phyloP scores from a whole-genome alignment of 495 filamentous ascomycete genomes.

The Xylaria palmicola region DNA sequence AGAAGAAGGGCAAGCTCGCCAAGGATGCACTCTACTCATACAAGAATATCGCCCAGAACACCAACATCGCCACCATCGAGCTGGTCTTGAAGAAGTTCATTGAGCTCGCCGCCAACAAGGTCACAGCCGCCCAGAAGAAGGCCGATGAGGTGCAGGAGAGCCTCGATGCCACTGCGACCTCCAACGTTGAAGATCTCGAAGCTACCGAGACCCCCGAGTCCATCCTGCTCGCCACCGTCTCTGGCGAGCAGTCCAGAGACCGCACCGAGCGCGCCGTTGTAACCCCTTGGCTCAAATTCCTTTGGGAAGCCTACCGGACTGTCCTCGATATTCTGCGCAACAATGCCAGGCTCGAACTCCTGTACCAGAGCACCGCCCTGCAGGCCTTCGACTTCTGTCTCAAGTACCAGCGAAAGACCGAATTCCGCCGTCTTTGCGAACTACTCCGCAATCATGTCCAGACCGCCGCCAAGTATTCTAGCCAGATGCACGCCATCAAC shows the following conservation, averaged over 20 bases:
- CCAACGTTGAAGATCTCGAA: slow-evolving; percentile 89
- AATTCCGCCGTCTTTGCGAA: slow-evolving; percentile 97
- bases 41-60: slow-evolving; percentile 99
- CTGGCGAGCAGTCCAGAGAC: slow-evolving; percentile 93
- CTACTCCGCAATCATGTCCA: slow-evolving; percentile 97
- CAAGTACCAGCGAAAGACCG: slow-evolving; percentile 97
- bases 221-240: slow-evolving; percentile 95
- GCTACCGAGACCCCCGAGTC: slow-evolving; percentile 97
- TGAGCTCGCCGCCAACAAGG: slow-evolving; percentile 92
- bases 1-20: slow-evolving; percentile 94
- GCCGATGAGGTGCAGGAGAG: slow-evolving; percentile 90
- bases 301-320: slow-evolving; percentile 99
- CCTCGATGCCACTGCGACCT: slow-evolving; percentile 65
- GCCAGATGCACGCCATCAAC: slow-evolving; percentile 99
- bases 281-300: slow-evolving; percentile 97
- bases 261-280: slow-evolving; percentile 97
- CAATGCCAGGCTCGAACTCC: slow-evolving; percentile 94
- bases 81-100: slow-evolving; percentile 96
- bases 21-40: slow-evolving; percentile 99
- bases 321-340: slow-evolving; percentile 98
- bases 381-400: slow-evolving; percentile 98
- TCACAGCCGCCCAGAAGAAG: slow-evolving; percentile 92
- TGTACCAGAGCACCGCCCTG: slow-evolving; percentile 97
- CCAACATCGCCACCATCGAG: slow-evolving; percentile 97
- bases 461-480: slow-evolving; percentile 97